phyloP scores from a whole-genome alignment of 805 yeast species.

The Lachancea thermotolerans region DNA sequence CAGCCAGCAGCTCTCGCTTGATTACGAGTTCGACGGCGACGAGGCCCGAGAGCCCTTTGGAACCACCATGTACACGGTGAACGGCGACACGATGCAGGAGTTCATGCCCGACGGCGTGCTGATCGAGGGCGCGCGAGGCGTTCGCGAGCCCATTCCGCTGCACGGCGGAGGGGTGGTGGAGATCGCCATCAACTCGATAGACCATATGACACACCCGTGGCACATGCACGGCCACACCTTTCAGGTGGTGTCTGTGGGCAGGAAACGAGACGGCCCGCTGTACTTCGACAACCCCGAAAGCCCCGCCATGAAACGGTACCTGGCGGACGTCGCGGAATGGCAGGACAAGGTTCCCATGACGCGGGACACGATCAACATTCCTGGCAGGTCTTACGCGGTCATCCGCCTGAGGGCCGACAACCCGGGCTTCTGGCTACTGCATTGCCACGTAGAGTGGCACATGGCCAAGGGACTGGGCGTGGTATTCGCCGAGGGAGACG shows the following conservation, averaged over 20 bases:
- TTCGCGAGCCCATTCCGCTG: slow-evolving; percentile 37
- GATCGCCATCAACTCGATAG: slow-evolving; percentile 56
- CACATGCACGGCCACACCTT: slow-evolving; percentile 56
- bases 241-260: slow-evolving; percentile 43
- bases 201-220: slow-evolving; percentile 63
- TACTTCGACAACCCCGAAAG: slow-evolving; percentile 33
- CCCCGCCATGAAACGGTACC: slow-evolving; percentile 36
- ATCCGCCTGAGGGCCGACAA: slow-evolving; percentile 55
- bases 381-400: slow-evolving; percentile 50
- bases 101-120: slow-evolving; percentile 29
- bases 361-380: slow-evolving; percentile 60
- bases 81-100: slow-evolving; percentile 49
- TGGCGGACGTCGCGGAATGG: slow-evolving; percentile 19
- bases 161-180: slow-evolving; percentile 49
- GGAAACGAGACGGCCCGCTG: slow-evolving; percentile 36
- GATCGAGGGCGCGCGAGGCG: slow-evolving; percentile 19
- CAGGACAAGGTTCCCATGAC: slow-evolving; percentile 38
- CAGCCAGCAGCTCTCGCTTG: slow-evolving; percentile 36
- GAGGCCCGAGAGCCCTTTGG: slow-evolving; percentile 30
- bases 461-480: slow-evolving; percentile 56
- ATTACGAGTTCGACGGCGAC: slow-evolving; percentile 48
- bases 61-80: slow-evolving; percentile 43
- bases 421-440: slow-evolving; percentile 78
- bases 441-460: slow-evolving; percentile 73
- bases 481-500: slow-evolving; percentile 36